Percentiles rank a stretch among this genome's conserved stretches.
Evolutionary conservation across 1,284 basidiomycete species (phyloP).

Genomic region (Heterobasidion annosum): DNA sequence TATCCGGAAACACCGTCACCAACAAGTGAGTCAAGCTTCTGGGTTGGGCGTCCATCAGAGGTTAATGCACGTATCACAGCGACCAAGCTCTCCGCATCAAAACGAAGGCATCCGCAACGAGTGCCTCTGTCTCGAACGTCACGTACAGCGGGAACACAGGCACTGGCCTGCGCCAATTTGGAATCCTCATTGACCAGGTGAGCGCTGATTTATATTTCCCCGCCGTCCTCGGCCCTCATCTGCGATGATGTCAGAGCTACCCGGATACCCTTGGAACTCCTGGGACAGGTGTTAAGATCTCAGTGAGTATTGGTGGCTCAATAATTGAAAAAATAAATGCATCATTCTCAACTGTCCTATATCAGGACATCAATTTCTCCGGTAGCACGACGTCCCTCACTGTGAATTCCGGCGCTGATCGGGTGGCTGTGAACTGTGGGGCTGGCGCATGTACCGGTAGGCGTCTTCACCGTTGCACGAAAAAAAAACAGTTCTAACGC

Average conservation of each 20-base stretch:
- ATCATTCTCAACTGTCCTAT: too few species aligned
- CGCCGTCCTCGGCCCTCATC: too few species aligned
- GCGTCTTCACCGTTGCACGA: slow-evolving; percentile 1
- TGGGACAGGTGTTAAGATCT: slow-evolving; percentile 22
- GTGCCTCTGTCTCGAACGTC: slow-evolving; percentile 24
- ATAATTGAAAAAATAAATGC: too few species aligned
- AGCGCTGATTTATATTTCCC: too few species aligned
- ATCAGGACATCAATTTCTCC: slow-evolving; percentile 21
- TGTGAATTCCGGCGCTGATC: slow-evolving; percentile 18
- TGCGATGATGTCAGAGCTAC: slow-evolving; percentile 19
- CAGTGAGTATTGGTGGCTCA: slow-evolving; percentile 11
- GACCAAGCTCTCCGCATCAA: slow-evolving; percentile 34
- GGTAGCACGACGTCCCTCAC: slow-evolving; percentile 17
- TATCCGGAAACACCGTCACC: slow-evolving; percentile 34
- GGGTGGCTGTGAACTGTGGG: slow-evolving; percentile 25
- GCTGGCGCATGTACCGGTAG: slow-evolving; percentile 20
- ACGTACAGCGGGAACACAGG: slow-evolving; percentile 25
- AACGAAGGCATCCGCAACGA: slow-evolving; percentile 23
- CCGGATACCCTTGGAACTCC: slow-evolving; percentile 26
- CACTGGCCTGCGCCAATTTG: slow-evolving; percentile 21
- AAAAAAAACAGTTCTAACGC: neutral
- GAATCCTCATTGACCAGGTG: slow-evolving; percentile 26
- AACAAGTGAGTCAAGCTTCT: slow-evolving; percentile 17
- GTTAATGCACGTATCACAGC: slow-evolving; percentile 10
- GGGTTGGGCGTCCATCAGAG: neutral